phyloP scores from a whole-genome alignment of 2,329 filamentous ascomycete species.

The Trichoderma simmonsii region DNA sequence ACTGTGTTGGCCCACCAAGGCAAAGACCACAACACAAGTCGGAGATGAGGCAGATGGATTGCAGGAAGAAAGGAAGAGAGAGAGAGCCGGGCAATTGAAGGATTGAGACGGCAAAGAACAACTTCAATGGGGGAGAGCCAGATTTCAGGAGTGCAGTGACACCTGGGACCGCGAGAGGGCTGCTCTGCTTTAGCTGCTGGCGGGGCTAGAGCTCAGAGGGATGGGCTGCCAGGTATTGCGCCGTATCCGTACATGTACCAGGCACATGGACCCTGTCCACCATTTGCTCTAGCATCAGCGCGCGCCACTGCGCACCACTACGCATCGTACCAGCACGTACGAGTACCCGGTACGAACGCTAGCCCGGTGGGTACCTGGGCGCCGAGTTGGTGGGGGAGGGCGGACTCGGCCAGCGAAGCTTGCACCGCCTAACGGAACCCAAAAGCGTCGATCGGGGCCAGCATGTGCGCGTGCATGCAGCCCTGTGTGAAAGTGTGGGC shows the following conservation, averaged over 20 bases:
- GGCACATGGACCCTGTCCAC: not conserved
- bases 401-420: constrained; percentile 14
- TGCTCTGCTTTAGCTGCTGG: constrained; percentile 13
- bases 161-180: constrained; percentile 17
- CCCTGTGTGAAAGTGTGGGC: constrained; percentile 2
- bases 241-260: constrained; percentile 16
- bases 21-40: constrained; percentile 1
- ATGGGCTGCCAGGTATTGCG: constrained; percentile 14
- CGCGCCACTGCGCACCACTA: not conserved
- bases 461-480: not conserved
- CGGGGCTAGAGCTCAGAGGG: constrained; percentile 22
- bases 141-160: constrained; percentile 29
- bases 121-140: constrained; percentile 19
- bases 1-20: constrained; percentile 11
- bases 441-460: constrained; percentile 10
- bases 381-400: not conserved
- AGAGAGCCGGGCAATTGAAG: constrained; percentile 11
- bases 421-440: constrained; percentile 19
- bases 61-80: constrained; percentile 10
- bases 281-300: not conserved
- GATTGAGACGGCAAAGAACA: constrained; percentile 17
- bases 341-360: constrained; percentile 3
- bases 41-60: not conserved
- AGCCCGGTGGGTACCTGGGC: not conserved
- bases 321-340: not conserved